phyloP scores from a whole-genome alignment of 305 asterid genomes.

The Plantago rigida region DNA sequence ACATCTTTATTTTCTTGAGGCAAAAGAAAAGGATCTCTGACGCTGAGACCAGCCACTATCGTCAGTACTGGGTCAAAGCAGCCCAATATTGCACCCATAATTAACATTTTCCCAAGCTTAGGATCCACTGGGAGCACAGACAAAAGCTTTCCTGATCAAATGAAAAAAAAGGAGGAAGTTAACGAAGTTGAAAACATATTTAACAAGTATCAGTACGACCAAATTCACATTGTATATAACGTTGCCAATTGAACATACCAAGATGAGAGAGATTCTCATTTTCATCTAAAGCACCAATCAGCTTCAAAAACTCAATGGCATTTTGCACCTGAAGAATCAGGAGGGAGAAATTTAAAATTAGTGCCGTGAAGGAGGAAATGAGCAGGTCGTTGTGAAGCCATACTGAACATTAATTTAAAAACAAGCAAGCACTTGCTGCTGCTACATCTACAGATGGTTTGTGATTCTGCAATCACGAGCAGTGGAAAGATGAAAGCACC shows the following conservation, averaged over 20 bases:
- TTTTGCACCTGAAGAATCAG: constrained; percentile 71
- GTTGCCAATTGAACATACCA: constrained; percentile 42
- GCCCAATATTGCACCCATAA: constrained; percentile 80
- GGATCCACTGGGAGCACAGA: constrained; percentile 98
- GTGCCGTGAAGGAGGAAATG: constrained; percentile 13
- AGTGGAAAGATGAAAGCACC: no score
- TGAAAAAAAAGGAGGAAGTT: constrained; percentile 24
- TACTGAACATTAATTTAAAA: constrained; percentile 9
- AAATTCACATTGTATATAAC: constrained; percentile 17
- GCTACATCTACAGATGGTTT: background rate
- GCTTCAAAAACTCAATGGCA: constrained; percentile 90
- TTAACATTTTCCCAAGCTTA: constrained; percentile 93
- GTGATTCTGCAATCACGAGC: no score
- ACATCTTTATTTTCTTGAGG: constrained; percentile 97
- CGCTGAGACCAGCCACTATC: constrained; percentile 90
- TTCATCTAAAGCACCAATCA: constrained; percentile 94
- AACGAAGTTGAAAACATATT: constrained; percentile 10
- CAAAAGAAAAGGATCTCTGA: constrained; percentile 91
- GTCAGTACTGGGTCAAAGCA: constrained; percentile 95
- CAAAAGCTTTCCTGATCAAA: constrained; percentile 66
- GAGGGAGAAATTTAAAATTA: constrained; percentile 16
- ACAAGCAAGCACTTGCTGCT: constrained; percentile 1
- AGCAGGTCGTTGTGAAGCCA: constrained; percentile 19
- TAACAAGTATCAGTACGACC: constrained; percentile 17
- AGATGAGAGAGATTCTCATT: constrained; percentile 89